Percentiles rank a stretch among this genome's conserved stretches.
Evolutionary conservation across 2,329 filamentous ascomycete genomes (phyloP).

Genomic region (Elsinoe ampelina): DNA sequence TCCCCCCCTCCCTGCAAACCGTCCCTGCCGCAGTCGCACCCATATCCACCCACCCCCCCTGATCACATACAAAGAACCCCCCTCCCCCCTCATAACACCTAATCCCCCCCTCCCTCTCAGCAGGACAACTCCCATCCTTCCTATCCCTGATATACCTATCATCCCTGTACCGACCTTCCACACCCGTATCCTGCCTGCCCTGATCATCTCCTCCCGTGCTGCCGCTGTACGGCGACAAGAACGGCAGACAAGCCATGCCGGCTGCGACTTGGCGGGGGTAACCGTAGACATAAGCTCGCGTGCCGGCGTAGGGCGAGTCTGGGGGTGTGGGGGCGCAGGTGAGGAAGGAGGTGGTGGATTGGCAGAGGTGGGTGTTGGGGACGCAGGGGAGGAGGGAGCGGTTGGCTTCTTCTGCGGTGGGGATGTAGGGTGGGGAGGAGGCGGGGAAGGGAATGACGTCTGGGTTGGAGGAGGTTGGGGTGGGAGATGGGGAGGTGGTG

Average conservation of each 20-base stretch:
- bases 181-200: not conserved
- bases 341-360: constrained; percentile 25
- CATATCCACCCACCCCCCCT: constrained; percentile 27
- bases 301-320: constrained; percentile 17
- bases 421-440: constrained; percentile 9
- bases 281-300: constrained; percentile 25
- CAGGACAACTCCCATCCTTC: constrained; percentile 23
- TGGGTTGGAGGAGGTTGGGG: constrained; percentile 14
- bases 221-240: constrained; percentile 21
- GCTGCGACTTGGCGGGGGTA: constrained; percentile 24
- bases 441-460: constrained; percentile 16
- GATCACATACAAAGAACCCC: constrained; percentile 26
- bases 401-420: constrained; percentile 22
- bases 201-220: not conserved
- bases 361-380: constrained; percentile 34
- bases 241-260: constrained; percentile 31
- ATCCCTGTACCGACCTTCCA: not conserved
- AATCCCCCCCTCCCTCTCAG: constrained; percentile 19
- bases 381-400: constrained; percentile 28
- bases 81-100: constrained; percentile 22
- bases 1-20: constrained; percentile 22
- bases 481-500: constrained; percentile 15
- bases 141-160: constrained; percentile 20
- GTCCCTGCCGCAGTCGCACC: constrained; percentile 25
- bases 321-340: constrained; percentile 27